Evolutionary conservation across 2,329 filamentous ascomycete species (phyloP), one percentile per base, ranked within the genome.

Genomic region (Pyrenochaeta sp.): DNA sequence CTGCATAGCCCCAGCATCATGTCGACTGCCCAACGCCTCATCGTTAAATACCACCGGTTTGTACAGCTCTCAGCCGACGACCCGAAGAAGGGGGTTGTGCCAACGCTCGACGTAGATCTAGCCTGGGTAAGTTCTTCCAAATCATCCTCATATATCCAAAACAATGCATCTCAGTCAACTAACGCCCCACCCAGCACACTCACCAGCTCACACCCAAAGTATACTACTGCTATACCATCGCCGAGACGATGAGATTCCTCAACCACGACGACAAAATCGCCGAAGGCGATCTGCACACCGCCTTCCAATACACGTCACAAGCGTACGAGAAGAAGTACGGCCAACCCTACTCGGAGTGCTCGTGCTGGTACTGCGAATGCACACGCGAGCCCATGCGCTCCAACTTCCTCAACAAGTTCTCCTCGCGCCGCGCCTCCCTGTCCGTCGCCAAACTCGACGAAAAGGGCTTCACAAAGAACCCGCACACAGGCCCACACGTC

Each of bases 191-290:
- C 12, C 18, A 65, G 68, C 91, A 96, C 69, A 94, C 90, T 0
- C 90, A 94, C 65, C 89, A 94, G 69, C 83, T 94, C 2, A 83
- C 78, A 7, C 88, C 90, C 0, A 66, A 70, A 2, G 67, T 77
- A 3, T 95, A 95, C 75, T 88, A 85, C 63, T 54, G 69, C 2
- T 88, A 84, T 68, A 88, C 84, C 1, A 68, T 81, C 1, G 49
- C 45, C 0, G 71, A 72, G 18, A 82, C 81, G 5, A 67, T 66
- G 1, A 85, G 82, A 43, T 91, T 92, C 67, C 83, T 94, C 61
- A 87, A 93, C 68, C 91, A 96, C 67, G 89, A 95, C 72, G 92
- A 96, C 79, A 94, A 94, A 75, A 86, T 96, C 18, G 86, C 88
- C 43, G 88, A 92, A 65, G 78, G 77, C 12, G 82, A 81, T 43